Conservation (phyloP, 331 rosid species). For the Acacia pycnantha region DNA sequence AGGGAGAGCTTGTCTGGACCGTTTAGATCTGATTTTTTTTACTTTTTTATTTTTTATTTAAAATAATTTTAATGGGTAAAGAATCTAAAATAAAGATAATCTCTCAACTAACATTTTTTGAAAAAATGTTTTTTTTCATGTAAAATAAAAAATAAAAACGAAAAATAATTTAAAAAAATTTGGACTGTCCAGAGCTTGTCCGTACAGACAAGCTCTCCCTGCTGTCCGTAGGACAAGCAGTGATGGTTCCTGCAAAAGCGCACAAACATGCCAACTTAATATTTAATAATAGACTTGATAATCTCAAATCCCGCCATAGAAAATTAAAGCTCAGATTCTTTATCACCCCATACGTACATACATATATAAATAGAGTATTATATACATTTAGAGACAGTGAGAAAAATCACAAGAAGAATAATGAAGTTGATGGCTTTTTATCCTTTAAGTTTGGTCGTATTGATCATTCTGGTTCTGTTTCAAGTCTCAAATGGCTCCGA, state of each 20-base stretch:
- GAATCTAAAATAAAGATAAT: too few relatives aligned
- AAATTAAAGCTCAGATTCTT: not conserved
- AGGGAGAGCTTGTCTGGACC: too few relatives aligned
- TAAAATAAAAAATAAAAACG: too few relatives aligned
- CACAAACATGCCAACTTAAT: not conserved
- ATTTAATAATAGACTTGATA: not conserved
- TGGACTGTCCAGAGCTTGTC: too few relatives aligned
- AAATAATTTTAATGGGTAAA: too few relatives aligned
- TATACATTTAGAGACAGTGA: not conserved
- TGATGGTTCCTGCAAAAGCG: not conserved
- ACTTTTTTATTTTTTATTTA: too few relatives aligned
- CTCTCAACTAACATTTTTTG: too few relatives aligned
- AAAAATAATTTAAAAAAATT: too few relatives aligned
- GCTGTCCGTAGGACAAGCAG: too few relatives aligned
- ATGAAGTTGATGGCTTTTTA: constrained; percentile 21
- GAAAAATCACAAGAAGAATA: not conserved
- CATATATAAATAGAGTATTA: not conserved
- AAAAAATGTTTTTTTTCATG: too few relatives aligned
- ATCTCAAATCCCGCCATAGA: not conserved
- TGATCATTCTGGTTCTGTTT: constrained; percentile 20
- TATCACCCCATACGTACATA: not conserved
- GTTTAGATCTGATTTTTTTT: too few relatives aligned
- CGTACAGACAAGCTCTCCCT: too few relatives aligned
- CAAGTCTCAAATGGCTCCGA: constrained; percentile 27
- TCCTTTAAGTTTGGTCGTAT: not conserved